Evolutionary conservation across 2,329 filamentous ascomycete species (phyloP).

Genomic region (Allantophomopsis cytisporea): DNA sequence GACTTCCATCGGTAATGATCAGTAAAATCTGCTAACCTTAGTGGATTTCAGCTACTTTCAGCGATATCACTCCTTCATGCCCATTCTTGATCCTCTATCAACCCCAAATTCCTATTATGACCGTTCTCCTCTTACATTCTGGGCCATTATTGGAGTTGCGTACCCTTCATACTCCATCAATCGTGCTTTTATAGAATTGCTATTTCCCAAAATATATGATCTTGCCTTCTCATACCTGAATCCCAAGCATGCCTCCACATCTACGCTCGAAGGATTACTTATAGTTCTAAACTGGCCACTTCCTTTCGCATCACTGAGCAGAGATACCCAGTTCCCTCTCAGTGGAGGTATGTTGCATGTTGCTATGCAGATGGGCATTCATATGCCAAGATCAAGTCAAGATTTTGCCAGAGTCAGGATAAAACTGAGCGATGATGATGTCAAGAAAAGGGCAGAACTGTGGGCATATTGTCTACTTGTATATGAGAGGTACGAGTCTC

Average conservation of each 20-base stretch:
- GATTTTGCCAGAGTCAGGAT: slow-evolving; percentile 68
- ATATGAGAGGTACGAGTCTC: too few species aligned
- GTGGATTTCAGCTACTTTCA: slow-evolving; percentile 39
- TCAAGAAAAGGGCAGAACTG: slow-evolving; percentile 65
- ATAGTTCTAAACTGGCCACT: slow-evolving; percentile 72
- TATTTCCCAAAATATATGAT: slow-evolving; percentile 55
- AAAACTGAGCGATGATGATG: slow-evolving; percentile 64
- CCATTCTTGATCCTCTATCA: slow-evolving; percentile 55
- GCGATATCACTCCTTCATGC: slow-evolving; percentile 65
- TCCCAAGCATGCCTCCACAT: slow-evolving; percentile 53
- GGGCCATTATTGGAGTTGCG: slow-evolving; percentile 67
- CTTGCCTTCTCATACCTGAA: slow-evolving; percentile 61
- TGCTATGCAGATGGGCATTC: slow-evolving; percentile 70
- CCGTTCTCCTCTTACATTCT: slow-evolving; percentile 73
- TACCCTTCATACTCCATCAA: slow-evolving; percentile 44
- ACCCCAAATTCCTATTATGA: slow-evolving; percentile 62
- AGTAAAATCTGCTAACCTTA: too few species aligned
- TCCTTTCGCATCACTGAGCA: slow-evolving; percentile 67
- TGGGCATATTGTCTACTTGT: slow-evolving; percentile 54
- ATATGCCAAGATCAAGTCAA: slow-evolving; percentile 68
- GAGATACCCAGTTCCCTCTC: slow-evolving; percentile 70
- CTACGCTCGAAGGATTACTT: slow-evolving; percentile 73
- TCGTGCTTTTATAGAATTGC: slow-evolving; percentile 32
- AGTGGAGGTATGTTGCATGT: slow-evolving; percentile 80
- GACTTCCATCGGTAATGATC: too few species aligned